Conservation (phyloP, 768 basidiomycete genomes). For the Hydnomerulius pinastri region DNA sequence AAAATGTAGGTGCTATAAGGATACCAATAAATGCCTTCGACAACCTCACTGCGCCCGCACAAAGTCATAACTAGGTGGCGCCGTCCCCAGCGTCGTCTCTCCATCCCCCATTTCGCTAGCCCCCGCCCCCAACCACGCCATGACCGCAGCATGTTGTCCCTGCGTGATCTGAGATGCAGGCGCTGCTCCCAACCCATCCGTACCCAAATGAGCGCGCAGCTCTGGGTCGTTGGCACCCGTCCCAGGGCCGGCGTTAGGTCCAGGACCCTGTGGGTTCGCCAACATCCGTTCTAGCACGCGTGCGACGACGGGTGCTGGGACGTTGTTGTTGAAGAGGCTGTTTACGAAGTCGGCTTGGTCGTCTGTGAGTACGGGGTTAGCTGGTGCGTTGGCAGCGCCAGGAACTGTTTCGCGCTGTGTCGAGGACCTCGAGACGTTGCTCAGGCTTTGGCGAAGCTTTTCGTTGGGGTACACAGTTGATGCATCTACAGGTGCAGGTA, state of each 20-base stretch:
- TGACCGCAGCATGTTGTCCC: no score
- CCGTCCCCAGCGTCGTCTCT: conserved; percentile 28
- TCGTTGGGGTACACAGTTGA: conserved; percentile 11
- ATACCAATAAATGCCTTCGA: no score
- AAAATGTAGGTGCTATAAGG: no score
- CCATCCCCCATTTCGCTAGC: conserved; percentile 37
- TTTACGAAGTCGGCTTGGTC: conserved; percentile 28
- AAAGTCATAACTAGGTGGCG: conserved; percentile 27
- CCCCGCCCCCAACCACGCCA: conserved; percentile 41
- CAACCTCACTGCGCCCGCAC: conserved; percentile 12
- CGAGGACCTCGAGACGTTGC: not conserved
- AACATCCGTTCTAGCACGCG: conserved; percentile 30
- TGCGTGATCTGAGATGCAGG: no score
- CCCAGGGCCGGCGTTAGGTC: not conserved
- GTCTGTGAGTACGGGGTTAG: conserved; percentile 15
- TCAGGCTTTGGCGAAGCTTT: conserved; percentile 9
- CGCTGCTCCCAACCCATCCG: no score
- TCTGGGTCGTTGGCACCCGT: conserved; percentile 15
- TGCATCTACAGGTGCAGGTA: not conserved
- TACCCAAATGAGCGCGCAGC: conserved; percentile 1
- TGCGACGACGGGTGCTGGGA: conserved; percentile 27
- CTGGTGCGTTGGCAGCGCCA: not conserved
- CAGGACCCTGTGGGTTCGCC: conserved; percentile 19
- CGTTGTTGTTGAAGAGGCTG: conserved; percentile 25
- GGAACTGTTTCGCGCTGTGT: not conserved